Base-by-base conservation (phyloP, 2,329 filamentous ascomycete genomes). In the Ceratocystiopsis minuta region DNA sequence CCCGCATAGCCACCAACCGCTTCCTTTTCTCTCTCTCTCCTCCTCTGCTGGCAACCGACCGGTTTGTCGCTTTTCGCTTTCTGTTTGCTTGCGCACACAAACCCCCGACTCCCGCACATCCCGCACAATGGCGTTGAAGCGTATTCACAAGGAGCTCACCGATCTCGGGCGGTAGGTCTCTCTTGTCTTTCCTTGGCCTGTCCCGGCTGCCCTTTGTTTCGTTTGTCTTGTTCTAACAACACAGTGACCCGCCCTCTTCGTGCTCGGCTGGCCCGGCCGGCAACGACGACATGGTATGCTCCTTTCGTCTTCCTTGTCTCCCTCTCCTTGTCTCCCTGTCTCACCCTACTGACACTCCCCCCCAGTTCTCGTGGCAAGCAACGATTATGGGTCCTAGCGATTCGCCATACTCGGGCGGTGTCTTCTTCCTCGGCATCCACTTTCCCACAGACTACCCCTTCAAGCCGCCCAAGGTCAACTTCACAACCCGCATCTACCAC, bases 381-480 rank as follows among this genome's bases (percentile, higher is more conserved):
- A 98, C 90, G 41, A 98, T 98, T 62, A 98, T 98, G 90, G 90
- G 90, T 65, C 90, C 90, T 85, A 74, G 81, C 62, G 90, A 96
- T 65, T 95, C 86, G 58, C 90, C 90, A 62, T 98, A 96, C 72
- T 85, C 87, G 40, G 87, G 88, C 61, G 90, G 90, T 58, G 88
- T 98, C 54, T 98, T 98, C 75, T 98, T 98, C 78, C 76, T 98
- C 52, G 80, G 82, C 54, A 98, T 98, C 60, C 86, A 95, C 68
- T 96, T 98, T 73, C 90, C 90, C 53, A 98, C 90, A 72, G 90
- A 98, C 72, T 98, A 98, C 67, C 90, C 90, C 36, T 98, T 98
- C 75, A 98, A 98, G 80, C 90, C 90, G 49, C 90, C 90, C 54
- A 98, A 98, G 77, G 87, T 98, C 66, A 95, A 95, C 80, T 98